Percentiles rank a stretch among this genome's conserved stretches.
Evolutionary conservation across 2,329 filamentous ascomycete species (phyloP).

Genomic region (Alternaria hordeiaustralica): DNA sequence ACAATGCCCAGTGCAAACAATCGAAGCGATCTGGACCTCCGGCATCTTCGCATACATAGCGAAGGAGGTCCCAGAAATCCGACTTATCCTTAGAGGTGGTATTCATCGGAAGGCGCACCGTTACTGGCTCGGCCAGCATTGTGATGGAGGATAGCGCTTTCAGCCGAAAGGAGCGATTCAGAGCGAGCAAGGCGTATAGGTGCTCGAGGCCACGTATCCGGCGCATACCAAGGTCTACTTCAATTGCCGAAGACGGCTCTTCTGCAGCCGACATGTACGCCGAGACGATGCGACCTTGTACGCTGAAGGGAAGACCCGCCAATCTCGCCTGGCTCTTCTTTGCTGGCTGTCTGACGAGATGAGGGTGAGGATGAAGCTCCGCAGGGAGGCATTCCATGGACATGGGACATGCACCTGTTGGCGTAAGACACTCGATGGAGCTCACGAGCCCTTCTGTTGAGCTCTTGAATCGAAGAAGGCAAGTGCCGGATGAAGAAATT

Average conservation of each 20-base stretch:
- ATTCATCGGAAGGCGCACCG: not conserved
- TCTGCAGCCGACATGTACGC: not conserved
- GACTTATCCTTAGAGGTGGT: not conserved
- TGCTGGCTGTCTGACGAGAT: not conserved
- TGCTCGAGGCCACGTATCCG: not conserved
- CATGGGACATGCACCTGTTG: not conserved
- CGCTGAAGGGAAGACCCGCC: not conserved
- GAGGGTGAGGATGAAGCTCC: not conserved
- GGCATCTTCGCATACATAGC: not conserved
- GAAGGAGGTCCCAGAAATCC: not conserved
- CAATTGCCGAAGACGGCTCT: not conserved
- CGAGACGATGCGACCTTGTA: not conserved
- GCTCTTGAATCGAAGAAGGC: not conserved
- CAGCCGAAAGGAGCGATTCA: not conserved
- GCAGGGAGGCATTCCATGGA: not conserved
- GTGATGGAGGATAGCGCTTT: not conserved
- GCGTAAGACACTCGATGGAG: not conserved
- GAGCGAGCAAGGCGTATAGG: not conserved
- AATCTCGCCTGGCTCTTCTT: not conserved
- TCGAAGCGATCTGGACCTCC: not conserved
- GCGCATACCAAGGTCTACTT: not conserved
- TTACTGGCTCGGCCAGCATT: not conserved
- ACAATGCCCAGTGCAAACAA: not conserved
- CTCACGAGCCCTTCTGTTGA: not conserved
- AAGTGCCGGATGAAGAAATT: not conserved